phyloP scores from a whole-genome alignment of 148 eudicot genomes.

The Dianthus caryophyllus region DNA sequence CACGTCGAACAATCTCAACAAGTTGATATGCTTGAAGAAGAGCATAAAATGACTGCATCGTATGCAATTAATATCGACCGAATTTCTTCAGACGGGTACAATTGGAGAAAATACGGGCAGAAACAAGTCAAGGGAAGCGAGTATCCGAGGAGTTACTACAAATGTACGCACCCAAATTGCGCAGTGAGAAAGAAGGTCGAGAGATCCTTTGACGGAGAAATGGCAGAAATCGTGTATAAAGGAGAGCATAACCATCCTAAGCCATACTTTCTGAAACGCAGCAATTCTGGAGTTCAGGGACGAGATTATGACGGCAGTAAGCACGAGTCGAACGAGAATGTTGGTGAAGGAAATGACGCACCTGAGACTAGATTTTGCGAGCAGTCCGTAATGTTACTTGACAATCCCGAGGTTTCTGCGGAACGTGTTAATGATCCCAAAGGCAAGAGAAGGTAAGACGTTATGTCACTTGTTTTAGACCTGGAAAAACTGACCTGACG shows the following conservation, averaged over 20 bases:
- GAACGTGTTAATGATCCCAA: constrained; percentile 39
- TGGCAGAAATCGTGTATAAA: constrained; percentile 85
- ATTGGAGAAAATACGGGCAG: constrained; percentile 95
- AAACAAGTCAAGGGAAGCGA: constrained; percentile 99
- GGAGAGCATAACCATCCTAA: constrained; percentile 88
- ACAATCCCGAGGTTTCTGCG: constrained; percentile 34
- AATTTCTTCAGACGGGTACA: constrained; percentile 74
- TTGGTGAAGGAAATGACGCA: constrained; percentile 29
- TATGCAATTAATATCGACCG: constrained; percentile 34
- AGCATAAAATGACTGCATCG: constrained; percentile 25
- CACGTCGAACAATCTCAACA: constrained; percentile 26
- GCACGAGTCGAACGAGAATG: constrained; percentile 21
- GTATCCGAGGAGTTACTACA: constrained; percentile 82
- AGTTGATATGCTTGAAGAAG: constrained; percentile 29
- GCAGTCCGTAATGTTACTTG: background rate
- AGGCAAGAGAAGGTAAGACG: constrained; percentile 66
- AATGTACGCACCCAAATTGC: constrained; percentile 79
- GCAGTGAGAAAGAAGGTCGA: constrained; percentile 82
- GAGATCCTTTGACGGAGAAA: constrained; percentile 62
- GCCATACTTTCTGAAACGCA: constrained; percentile 53
- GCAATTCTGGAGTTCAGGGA: constrained; percentile 32
- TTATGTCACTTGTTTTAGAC: background rate
- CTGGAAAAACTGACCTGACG: too few species aligned
- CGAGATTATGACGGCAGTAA: constrained; percentile 27
- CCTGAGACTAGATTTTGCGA: constrained; percentile 22